Evolutionary conservation across 441 rosid genomes (phyloP), one percentile per base, ranked within the genome.

Genomic region (Gossypium laxum): DNA sequence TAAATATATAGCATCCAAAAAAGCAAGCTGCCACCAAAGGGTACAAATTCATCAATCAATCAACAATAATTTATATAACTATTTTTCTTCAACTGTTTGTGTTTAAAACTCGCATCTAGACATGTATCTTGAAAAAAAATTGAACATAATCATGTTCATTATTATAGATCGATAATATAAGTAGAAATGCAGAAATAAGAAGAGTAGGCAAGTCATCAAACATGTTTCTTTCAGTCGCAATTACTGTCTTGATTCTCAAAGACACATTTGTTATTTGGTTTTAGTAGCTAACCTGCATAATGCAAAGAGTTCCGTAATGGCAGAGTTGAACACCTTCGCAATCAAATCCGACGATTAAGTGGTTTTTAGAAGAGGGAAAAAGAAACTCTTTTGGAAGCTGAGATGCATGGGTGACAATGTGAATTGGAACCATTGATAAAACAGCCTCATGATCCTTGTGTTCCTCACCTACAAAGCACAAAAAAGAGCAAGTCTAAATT

Each of bases 291-390:
- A 73, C 76, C 76, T 73, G 76, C 71, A 73, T 73, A 66, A 73
- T 73, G 66, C 76, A 73, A 18, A 73, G 72, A 41, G 65, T 32
- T 73, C 76, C 71, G 12, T 66, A 10, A 26, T 70, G 76, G 54
- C 34, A 56, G 66, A 56, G 71, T 14, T 43, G 48, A 73, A 73
- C 58, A n/a, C 76, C 71, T 47, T 73, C 76, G 11, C 76, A 66
- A 66, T 73, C 72, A 17, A 73, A 73, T 17, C 76, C 76, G 12
- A 72, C 18, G 14, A 72, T 43, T 18, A 72, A 51, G 52, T 52
- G 61, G 28, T 15, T 55, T 15, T 59, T 4, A 61, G 75, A 14
- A 63, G 74, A 70, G 48, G 69, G 75, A 21, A 63, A 65, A 8
- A 65, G 68, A 43, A 71, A 67, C 4, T 65, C 76, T 43, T 65